phyloP scores from a whole-genome alignment of 345 rosid genomes.

The Pistacia integerrima region DNA sequence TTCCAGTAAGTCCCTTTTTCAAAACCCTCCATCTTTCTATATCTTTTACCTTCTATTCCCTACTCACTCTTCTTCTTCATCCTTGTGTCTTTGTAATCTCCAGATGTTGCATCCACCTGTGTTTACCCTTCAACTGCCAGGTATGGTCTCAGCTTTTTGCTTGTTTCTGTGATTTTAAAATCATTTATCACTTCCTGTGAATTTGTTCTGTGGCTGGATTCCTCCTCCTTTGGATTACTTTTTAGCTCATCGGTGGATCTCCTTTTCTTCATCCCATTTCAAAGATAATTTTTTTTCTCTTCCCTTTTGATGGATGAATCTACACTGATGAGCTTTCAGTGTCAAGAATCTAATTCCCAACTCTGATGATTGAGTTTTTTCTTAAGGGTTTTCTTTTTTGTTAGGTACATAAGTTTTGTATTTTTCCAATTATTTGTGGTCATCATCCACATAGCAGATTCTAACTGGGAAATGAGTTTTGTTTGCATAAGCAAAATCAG shows the following conservation, averaged over 20 bases:
- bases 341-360: constrained; percentile 12
- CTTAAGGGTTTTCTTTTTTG: neutral
- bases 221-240: neutral
- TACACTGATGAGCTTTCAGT: neutral
- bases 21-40: neutral
- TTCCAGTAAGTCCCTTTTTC: constrained; percentile 35
- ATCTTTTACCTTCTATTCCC: neutral
- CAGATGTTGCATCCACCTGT: constrained; percentile 55
- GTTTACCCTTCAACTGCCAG: constrained; percentile 60
- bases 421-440: neutral
- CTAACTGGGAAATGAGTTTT: constrained; percentile 19
- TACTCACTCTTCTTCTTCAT: neutral
- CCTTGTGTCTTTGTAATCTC: constrained; percentile 19
- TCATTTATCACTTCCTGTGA: neutral
- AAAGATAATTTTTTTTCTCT: neutral
- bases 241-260: neutral
- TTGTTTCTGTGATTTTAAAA: neutral
- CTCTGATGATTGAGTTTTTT: neutral
- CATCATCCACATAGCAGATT: constrained; percentile 3
- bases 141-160: constrained; percentile 35
- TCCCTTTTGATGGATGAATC: neutral
- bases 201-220: neutral
- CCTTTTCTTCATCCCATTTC: neutral
- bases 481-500: constrained; percentile 9
- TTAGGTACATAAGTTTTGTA: neutral